Conservation (phyloP, 352 stramenopile genomes). For the Globisporangium perplexum region DNA sequence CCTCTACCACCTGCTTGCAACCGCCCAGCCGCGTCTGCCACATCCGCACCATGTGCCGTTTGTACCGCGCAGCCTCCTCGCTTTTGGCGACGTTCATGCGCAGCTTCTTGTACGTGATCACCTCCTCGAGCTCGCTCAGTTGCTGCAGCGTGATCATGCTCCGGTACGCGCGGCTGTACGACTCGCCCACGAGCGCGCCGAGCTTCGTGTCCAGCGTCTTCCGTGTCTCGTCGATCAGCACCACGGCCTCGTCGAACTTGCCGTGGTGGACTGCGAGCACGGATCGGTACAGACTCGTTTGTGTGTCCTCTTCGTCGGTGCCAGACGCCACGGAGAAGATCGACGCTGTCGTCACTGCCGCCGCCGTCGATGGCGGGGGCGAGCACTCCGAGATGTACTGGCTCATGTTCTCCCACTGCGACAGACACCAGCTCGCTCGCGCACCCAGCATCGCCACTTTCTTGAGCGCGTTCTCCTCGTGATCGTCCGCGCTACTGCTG, state of each 20-base stretch:
- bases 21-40: constrained; percentile 78
- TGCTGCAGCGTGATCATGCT: constrained; percentile 97
- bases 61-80: constrained; percentile 72
- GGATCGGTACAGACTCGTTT: constrained; percentile 68
- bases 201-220: constrained; percentile 93
- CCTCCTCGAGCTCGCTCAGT: constrained; percentile 97
- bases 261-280: constrained; percentile 93
- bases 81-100: constrained; percentile 57
- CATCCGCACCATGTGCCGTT: constrained; percentile 82
- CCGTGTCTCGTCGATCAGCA: constrained; percentile 91
- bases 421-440: constrained; percentile 80
- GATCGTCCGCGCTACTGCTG: constrained; percentile 23
- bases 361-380: neutral
- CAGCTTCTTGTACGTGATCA: constrained; percentile 93
- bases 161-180: constrained; percentile 95
- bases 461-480: constrained; percentile 41
- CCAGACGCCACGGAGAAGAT: constrained; percentile 7
- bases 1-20: constrained; percentile 89
- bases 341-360: neutral
- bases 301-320: constrained; percentile 21
- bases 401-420: constrained; percentile 80
- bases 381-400: constrained; percentile 61
- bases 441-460: constrained; percentile 77
- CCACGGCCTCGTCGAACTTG: constrained; percentile 89
- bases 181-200: constrained; percentile 94